A percentile compares a stretch with the other conserved stretches of the same genome.
Conservation (phyloP, 352 stramenopile species). For the Globisporangium yorkense region DNA sequence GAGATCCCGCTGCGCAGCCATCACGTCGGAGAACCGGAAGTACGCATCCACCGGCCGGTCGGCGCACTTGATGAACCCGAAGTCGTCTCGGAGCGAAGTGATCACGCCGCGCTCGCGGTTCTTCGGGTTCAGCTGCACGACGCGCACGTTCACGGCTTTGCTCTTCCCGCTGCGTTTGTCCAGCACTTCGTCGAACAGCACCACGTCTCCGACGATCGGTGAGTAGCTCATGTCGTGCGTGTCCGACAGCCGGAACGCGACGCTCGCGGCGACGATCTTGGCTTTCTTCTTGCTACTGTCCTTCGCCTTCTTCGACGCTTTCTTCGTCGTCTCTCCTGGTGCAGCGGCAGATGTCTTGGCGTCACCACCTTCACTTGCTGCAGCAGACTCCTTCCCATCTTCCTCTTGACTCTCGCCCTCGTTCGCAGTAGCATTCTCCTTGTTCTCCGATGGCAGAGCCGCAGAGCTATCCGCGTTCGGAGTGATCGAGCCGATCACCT, state of each 20-base stretch:
- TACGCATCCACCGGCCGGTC: constrained; percentile 65
- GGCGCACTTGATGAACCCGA: constrained; percentile 78
- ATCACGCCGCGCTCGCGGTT: constrained; percentile 66
- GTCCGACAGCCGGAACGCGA: constrained; percentile 57
- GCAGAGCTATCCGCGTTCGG: constrained; percentile 6
- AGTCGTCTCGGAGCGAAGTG: constrained; percentile 68
- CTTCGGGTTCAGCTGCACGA: constrained; percentile 55
- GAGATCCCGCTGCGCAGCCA: constrained; percentile 45
- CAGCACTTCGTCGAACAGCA: constrained; percentile 63
- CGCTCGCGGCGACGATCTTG: constrained; percentile 10
- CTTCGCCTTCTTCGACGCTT: constrained; percentile 9
- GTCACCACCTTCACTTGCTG: background rate
- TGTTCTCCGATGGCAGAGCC: constrained; percentile 1
- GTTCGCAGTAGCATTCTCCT: background rate
- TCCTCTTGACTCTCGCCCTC: constrained; percentile 8
- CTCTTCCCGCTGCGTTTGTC: constrained; percentile 58
- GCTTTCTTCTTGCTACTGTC: constrained; percentile 39
- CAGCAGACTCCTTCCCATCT: background rate
- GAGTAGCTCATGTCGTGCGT: constrained; percentile 60
- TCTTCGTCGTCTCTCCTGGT: background rate
- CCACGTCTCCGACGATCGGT: constrained; percentile 47
- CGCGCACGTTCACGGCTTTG: constrained; percentile 58
- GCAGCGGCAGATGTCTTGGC: background rate
- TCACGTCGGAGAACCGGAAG: constrained; percentile 75
- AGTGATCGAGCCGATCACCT: constrained; percentile 55